Base-by-base conservation (phyloP, 2,329 filamentous ascomycete genomes). In the Penicillium nordicum region DNA sequence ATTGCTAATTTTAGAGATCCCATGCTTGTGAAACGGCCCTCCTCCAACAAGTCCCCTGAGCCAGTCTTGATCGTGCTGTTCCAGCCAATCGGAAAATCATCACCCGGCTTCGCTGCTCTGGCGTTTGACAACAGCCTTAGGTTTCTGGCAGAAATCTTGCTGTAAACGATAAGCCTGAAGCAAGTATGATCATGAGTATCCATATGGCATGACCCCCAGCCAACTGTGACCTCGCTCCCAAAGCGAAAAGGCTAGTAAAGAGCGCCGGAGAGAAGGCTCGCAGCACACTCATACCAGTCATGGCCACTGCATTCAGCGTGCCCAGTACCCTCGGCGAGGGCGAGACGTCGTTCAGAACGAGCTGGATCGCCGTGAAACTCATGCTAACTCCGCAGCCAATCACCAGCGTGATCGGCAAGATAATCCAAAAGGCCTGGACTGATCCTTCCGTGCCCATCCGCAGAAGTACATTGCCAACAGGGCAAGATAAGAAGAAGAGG, bases 271-370 rank as follows among this genome's bases (percentile, higher is more conserved):
- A 80, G 40, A 92, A 78, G 0, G 89, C 81, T 14, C 89, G 79
- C 30, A 90, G 75, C 0, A 76, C 86, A 60, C 84, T 86, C 0
- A 78, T 73, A 0, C 84, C 66, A 0, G 88, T 87, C 55, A 93
- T 75, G 0, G 84, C 82, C 1, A 90, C 64, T 0, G 87, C 86
- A 63, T 93, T 93, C 29, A 94, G 75, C 0, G 84, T 90, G 0
- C 87, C 89, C 10, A 93, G 76, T 0, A 84, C 82, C 41, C 79
- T 77, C 1, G 84, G 80, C 10, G 80, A 84, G 0, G 90, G 90
- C 0, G 86, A 81, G 2, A 88, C 83, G 56, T 92, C 88, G 70
- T 93, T 93, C 32, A 93, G 68, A 0, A 85, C 84, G 9, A 93
- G 83, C 76, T 92, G 88, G 0, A 87, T 80, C 1, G 80, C 85